Conservation (phyloP, 2,329 filamentous ascomycete species). For the Aspergillus jensenii region DNA sequence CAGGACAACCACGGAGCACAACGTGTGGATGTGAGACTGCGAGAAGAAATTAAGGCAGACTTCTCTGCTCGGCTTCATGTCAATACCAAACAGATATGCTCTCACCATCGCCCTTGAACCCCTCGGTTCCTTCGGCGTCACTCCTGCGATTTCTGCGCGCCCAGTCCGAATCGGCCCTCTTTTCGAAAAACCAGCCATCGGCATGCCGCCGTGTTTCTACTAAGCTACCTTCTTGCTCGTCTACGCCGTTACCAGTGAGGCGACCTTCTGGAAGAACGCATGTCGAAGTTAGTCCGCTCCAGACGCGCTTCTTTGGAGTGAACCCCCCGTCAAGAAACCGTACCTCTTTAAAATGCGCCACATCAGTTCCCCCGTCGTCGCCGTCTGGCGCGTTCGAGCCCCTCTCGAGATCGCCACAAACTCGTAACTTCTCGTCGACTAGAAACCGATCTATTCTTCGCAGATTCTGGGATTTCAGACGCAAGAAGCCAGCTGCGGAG, state of each 20-base stretch:
- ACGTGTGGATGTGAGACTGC: neutral
- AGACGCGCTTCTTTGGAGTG: conserved; percentile 26
- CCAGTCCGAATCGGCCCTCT: conserved; percentile 62
- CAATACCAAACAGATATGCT: conserved; percentile 35
- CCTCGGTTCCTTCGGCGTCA: conserved; percentile 50
- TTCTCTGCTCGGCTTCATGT: conserved; percentile 11
- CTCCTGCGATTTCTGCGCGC: conserved; percentile 72
- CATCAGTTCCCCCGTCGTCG: conserved; percentile 5
- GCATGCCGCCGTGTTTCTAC: conserved; percentile 21
- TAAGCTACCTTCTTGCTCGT: conserved; percentile 13
- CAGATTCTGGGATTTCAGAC: conserved; percentile 37
- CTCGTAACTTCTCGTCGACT: conserved; percentile 32
- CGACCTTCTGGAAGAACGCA: conserved; percentile 23
- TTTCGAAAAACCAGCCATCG: conserved; percentile 40
- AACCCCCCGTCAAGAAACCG: conserved; percentile 11
- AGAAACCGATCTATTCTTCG: conserved; percentile 36
- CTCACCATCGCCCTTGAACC: conserved; percentile 33
- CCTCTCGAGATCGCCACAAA: conserved; percentile 12
- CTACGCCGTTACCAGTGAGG: conserved; percentile 18
- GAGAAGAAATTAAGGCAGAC: neutral
- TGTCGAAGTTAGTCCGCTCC: conserved; percentile 19
- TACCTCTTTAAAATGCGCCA: conserved; percentile 14
- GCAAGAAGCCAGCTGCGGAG: conserved; percentile 30
- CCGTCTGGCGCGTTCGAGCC: conserved; percentile 7
- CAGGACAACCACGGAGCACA: neutral